phyloP scores from a whole-genome alignment of 2,329 filamentous ascomycete species.

The Ophiostoma sp. region DNA sequence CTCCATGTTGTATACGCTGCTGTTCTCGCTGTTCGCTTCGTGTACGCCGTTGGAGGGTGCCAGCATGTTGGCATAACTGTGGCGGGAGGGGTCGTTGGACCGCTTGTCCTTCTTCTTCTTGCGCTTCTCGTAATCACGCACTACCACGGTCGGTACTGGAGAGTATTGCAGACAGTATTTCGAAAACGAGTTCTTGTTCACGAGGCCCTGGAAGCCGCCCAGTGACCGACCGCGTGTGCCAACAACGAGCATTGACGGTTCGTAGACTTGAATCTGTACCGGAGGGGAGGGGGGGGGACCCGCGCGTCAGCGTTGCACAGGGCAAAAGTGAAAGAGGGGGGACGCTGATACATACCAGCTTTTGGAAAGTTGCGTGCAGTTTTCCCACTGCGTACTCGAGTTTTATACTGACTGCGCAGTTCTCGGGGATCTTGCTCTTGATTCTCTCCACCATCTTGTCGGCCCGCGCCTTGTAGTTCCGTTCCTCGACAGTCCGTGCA shows the following conservation, averaged over 20 bases:
- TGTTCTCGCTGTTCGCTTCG: constrained; percentile 58
- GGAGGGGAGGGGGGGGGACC: not conserved
- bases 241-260: constrained; percentile 87
- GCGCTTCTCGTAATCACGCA: constrained; percentile 81
- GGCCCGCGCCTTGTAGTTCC: constrained; percentile 74
- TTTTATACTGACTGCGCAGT: constrained; percentile 81
- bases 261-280: constrained; percentile 80
- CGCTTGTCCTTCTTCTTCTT: constrained; percentile 89
- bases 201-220: constrained; percentile 80
- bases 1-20: constrained; percentile 56
- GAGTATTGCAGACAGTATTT: constrained; percentile 95
- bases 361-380: constrained; percentile 85
- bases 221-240: constrained; percentile 83
- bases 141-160: constrained; percentile 89
- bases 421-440: constrained; percentile 72
- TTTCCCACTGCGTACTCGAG: constrained; percentile 88
- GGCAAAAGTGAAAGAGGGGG: not conserved
- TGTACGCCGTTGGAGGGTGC: constrained; percentile 60
- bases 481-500: constrained; percentile 65
- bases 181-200: constrained; percentile 82
- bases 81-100: constrained; percentile 70
- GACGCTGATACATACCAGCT: constrained; percentile 63
- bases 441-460: constrained; percentile 72
- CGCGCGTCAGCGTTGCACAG: constrained; percentile 14
- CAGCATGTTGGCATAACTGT: constrained; percentile 76